Evolutionary conservation across 306 rosid species (phyloP), one percentile per base, ranked within the genome.

Genomic region (Citrullus amarus): DNA sequence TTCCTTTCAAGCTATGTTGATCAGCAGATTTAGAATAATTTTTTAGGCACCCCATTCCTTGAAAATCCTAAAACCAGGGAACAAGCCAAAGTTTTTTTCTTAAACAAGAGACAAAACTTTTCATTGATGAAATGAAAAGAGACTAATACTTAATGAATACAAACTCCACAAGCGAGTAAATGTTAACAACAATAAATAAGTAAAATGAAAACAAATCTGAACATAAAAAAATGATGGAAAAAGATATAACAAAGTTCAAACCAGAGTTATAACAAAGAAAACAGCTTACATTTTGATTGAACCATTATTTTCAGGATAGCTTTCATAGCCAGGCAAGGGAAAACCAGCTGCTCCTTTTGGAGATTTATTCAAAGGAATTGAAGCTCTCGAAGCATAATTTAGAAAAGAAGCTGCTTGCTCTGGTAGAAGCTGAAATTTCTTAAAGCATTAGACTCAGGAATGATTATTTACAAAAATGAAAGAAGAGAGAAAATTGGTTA

Each of bases 291-390:
- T 95, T 89, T 95, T 95, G 82, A 95, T 91, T 55, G 98, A 87
- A 79, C 82, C 82, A 83, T 89, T 89, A 88, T 89, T 95, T 91
- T 95, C 98, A 81, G 98, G 98, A 86, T 83, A 86, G 85, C 98
- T 95, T 87, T 92, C 98, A 80, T 91, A 95, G 75, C 98, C 98
- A 56, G 98, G 98, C 83, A 95, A 86, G 79, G 96, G 93, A 84
- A 85, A 86, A 51, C 93, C 90, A 44, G 90, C 81, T 53, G 88
- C 83, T 80, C 91, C 93, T 86, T 87, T 95, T 20, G 98, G 96
- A 83, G 97, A 95, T 87, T 92, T 95, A 76, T 80, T 84, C 58
- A 92, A 89, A 44, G 92, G 83, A 83, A 83, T 79, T 18, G 97
- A 83, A 82, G 89, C 86, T 87, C 92, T 95, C 62, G 97, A 87